Conservation (phyloP, 805 yeast species). For the baker's yeast (Saccharomyces cerevisiae) region DNA sequence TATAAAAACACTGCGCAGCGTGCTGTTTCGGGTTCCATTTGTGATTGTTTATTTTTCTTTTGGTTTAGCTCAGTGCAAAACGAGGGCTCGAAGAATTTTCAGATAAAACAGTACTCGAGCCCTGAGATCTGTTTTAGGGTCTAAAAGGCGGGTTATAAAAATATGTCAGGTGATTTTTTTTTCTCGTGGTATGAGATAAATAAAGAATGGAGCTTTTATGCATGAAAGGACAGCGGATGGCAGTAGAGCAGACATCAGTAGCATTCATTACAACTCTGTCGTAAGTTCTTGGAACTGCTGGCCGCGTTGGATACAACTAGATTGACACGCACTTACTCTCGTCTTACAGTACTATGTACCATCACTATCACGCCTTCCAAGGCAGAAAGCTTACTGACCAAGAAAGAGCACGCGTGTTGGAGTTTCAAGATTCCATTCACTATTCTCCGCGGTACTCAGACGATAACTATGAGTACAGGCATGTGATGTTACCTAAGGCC, state of each 20-base stretch:
- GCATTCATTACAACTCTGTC: background rate
- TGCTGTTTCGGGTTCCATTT: background rate
- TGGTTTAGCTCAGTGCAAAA: background rate
- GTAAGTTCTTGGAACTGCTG: background rate
- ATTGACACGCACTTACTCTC: background rate
- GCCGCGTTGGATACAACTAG: background rate
- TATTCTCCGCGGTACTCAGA: constrained; percentile 89
- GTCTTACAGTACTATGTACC: constrained; percentile 18
- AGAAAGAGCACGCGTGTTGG: constrained; percentile 79
- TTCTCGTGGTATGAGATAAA: background rate
- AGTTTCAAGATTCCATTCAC: constrained; percentile 89
- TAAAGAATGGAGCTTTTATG: background rate
- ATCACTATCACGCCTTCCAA: constrained; percentile 29
- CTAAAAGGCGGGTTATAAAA: background rate
- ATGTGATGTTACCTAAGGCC: constrained; percentile 92
- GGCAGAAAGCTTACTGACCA: constrained; percentile 67
- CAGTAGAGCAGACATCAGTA: background rate
- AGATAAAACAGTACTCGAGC: background rate
- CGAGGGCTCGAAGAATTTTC: background rate
- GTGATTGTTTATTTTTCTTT: background rate
- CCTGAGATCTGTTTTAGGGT: background rate
- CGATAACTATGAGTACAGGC: constrained; percentile 87
- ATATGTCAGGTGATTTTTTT: background rate
- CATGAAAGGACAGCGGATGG: background rate
- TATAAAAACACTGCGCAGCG: background rate